These are phyloP conservation scores for Termitomyces sp. DNA, from an alignment of 768 basidiomycete genomes.

Conservation along the genomic window DNA sequence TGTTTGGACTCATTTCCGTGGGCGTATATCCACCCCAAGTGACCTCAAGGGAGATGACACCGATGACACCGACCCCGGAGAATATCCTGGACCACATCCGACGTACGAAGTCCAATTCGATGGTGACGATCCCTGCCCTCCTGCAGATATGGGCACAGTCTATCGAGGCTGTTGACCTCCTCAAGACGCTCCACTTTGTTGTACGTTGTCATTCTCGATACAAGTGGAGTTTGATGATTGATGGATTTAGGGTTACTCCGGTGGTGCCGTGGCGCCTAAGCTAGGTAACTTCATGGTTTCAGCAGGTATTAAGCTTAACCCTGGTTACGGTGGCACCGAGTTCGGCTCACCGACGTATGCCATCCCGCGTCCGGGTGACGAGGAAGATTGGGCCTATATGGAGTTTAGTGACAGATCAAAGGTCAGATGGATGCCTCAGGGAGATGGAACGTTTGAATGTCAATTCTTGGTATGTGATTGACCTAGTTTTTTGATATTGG, in stretches of 20 bases:
- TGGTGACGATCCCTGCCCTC: constrained; percentile 24
- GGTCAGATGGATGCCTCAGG: constrained; percentile 29
- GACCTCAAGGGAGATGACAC: constrained; percentile 13
- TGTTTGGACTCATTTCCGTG: constrained; percentile 16
- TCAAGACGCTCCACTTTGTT: constrained; percentile 21
- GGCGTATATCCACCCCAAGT: constrained; percentile 24
- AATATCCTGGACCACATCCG: constrained; percentile 26
- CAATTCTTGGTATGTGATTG: constrained; percentile 28
- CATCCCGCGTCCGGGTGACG: constrained; percentile 13
- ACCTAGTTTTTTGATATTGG: not conserved
- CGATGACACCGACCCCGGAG: constrained; percentile 28
- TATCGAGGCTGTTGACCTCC: constrained; percentile 15
- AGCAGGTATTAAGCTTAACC: constrained; percentile 22
- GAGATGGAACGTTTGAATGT: constrained; percentile 31
- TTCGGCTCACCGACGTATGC: constrained; percentile 16
- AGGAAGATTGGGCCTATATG: constrained; percentile 26
- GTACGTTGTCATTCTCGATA: constrained; percentile 17
- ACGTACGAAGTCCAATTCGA: constrained; percentile 12
- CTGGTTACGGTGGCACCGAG: constrained; percentile 27
- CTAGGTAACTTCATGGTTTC: constrained; percentile 23
- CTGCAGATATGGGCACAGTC: constrained; percentile 24
- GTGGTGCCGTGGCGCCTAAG: constrained; percentile 26
- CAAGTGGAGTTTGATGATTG: not conserved
- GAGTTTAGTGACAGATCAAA: constrained; percentile 19
- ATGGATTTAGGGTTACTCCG: constrained; percentile 19